These are phyloP conservation scores for Backusella tarrabulga DNA, from an alignment of 192 early-diverging fungal species.

Conservation along the genomic window DNA sequence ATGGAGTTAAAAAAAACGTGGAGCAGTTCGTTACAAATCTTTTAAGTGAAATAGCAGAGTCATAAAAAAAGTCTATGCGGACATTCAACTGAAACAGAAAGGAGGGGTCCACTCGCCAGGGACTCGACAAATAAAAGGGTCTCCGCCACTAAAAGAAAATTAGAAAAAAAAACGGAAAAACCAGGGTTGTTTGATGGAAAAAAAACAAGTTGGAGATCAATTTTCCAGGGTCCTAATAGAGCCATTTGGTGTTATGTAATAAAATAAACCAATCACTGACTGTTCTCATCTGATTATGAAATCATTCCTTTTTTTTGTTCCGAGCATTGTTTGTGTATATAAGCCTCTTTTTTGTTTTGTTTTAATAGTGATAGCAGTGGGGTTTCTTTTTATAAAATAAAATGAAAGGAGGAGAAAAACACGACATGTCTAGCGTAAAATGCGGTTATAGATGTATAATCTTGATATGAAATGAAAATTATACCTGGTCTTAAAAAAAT, in stretches of 20 bases:
- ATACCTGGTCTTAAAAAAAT: constrained; percentile 9
- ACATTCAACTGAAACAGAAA: constrained; percentile 1
- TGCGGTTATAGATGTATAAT: background rate
- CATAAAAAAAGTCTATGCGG: background rate
- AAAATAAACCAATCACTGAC: background rate
- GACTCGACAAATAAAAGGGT: background rate
- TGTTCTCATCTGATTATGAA: constrained; percentile 3
- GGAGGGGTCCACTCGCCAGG: constrained; percentile 5
- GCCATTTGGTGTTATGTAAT: background rate
- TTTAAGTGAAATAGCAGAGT: background rate
- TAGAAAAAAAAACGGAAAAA: background rate
- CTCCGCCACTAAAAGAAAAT: constrained; percentile 1
- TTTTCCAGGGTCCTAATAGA: constrained; percentile 1
- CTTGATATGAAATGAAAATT: background rate
- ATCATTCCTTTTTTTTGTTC: background rate
- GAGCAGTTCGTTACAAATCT: background rate
- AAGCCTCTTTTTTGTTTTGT: background rate
- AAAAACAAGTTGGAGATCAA: background rate
- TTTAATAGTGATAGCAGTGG: background rate
- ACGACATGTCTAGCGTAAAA: background rate
- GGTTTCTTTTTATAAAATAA: background rate
- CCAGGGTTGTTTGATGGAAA: background rate
- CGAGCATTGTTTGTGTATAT: background rate
- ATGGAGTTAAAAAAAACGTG: background rate
- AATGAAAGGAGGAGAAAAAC: background rate